Evolutionary conservation across 2,329 filamentous ascomycete species (phyloP).

Genomic region (Didymosphaeria variabile): DNA sequence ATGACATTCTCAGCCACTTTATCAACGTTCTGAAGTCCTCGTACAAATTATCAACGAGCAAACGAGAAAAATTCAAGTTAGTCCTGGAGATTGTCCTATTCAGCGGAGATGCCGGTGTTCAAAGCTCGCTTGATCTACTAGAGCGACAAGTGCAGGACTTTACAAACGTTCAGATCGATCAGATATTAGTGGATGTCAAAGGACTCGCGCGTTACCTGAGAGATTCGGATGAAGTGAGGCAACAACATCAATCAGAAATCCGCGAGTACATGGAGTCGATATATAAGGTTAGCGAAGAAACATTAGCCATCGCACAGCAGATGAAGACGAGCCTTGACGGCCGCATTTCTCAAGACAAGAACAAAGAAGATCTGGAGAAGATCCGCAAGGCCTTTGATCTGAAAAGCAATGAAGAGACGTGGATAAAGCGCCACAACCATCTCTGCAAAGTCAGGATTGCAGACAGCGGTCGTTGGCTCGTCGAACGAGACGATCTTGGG

Average conservation of each 20-base stretch:
- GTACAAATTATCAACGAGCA: constrained; percentile 25
- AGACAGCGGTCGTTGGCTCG: constrained; percentile 15
- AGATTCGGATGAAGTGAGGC: constrained; percentile 15
- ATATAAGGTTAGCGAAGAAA: constrained; percentile 12
- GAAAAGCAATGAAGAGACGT: constrained; percentile 11
- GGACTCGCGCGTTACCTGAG: constrained; percentile 16
- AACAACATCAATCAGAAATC: constrained; percentile 11
- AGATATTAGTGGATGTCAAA: constrained; percentile 16
- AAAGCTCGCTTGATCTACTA: constrained; percentile 17
- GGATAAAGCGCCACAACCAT: constrained; percentile 14
- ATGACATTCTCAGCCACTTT: constrained; percentile 18
- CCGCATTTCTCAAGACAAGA: constrained; percentile 18
- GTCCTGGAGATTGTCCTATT: constrained; percentile 23
- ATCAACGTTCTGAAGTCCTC: constrained; percentile 19
- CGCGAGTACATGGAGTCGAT: constrained; percentile 8
- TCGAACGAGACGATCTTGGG: constrained; percentile 9
- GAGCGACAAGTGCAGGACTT: constrained; percentile 16
- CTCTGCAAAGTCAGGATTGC: constrained; percentile 12
- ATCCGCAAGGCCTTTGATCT: constrained; percentile 14
- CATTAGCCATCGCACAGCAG: constrained; percentile 16
- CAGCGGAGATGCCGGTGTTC: constrained; percentile 19
- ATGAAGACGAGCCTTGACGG: constrained; percentile 20
- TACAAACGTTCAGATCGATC: constrained; percentile 17
- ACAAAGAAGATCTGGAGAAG: constrained; percentile 15
- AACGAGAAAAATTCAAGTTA: constrained; percentile 20